These are phyloP conservation scores for Mucor indicus DNA, from an alignment of 371 early-diverging fungal genomes.

Conservation along the genomic window DNA sequence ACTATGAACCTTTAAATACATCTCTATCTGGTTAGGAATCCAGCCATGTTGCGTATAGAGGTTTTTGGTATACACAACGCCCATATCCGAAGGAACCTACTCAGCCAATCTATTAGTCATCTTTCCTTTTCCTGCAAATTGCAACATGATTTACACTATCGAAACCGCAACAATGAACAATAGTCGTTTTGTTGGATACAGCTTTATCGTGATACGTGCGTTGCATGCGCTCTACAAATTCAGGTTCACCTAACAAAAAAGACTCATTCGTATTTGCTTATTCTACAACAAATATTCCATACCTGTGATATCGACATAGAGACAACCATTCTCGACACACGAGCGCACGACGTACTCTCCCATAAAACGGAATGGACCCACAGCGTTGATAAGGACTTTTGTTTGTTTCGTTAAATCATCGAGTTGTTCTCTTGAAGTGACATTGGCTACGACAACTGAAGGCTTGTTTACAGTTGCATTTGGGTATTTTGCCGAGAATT, in stretches of 20 bases:
- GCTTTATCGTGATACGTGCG: slow-evolving; percentile 75
- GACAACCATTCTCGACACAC: slow-evolving; percentile 72
- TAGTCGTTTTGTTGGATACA: slow-evolving; percentile 53
- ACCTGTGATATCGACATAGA: slow-evolving; percentile 88
- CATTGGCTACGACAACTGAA: slow-evolving; percentile 60
- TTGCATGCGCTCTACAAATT: slow-evolving; percentile 75
- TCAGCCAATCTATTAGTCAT: background rate
- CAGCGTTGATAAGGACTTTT: slow-evolving; percentile 75
- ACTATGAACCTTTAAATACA: slow-evolving; percentile 54
- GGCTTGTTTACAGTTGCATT: slow-evolving; percentile 27
- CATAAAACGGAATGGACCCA: slow-evolving; percentile 81
- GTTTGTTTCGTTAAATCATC: slow-evolving; percentile 54
- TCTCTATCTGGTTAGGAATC: slow-evolving; percentile 57
- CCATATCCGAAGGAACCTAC: slow-evolving; percentile 61
- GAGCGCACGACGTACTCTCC: slow-evolving; percentile 83
- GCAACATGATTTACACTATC: slow-evolving; percentile 62
- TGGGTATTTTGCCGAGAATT: slow-evolving; percentile 16
- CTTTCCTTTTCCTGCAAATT: no score
- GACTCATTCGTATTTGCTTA: no score
- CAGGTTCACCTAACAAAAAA: slow-evolving; percentile 71
- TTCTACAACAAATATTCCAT: background rate
- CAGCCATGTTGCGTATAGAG: slow-evolving; percentile 40
- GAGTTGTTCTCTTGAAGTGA: slow-evolving; percentile 50
- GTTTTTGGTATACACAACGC: slow-evolving; percentile 54
- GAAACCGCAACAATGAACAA: slow-evolving; percentile 89